Evolutionary conservation across 2,329 filamentous ascomycete genomes (phyloP), one percentile per base, ranked within the genome.

Genomic region (Leptodontidium sp.): DNA sequence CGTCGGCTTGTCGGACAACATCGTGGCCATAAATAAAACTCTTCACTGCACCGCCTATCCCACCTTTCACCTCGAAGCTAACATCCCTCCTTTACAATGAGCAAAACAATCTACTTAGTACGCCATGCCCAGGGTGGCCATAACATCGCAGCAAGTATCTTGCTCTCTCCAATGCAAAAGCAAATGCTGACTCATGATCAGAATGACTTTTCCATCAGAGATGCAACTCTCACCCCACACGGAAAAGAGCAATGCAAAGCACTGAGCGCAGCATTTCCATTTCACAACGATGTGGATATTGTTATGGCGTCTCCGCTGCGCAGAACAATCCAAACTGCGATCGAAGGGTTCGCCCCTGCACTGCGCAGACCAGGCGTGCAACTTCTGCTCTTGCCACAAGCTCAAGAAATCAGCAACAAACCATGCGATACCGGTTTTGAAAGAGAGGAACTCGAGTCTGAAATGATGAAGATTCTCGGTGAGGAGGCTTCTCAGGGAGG

Each of bases 41-140:
- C 29, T 55, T 55, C 52, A 35, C 29, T 26, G 15, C 52, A 35
- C 29, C 24, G 29, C 40, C n/a, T 21, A 45, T 47, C 59, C 40
- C 61, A 38, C 14, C 24, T 24, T 40, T 35, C 45, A 38, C 12
- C 15, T 4, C 9, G 9, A 38, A 6, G 29, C 29, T 32, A 52
- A 26, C 12, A 14, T 14, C 21, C 21, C 11, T 40, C 26, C 11
- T 40, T 32, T 2, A 21, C 5, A 15, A 67, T 67, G 65, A 24
- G 17, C 26, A 72, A 72, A 40, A 70, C 57, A 14, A 66, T 72
- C 11, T 72, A 72, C 40, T 59, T 73, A 3, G 87, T 93, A 75
- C 90, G 91, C 79, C 91, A 93, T 79, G 91, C 90, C 11, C 84
- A 93, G 81, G 93, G 93, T 80, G 87, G 87, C 76, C 94, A 97